Evolutionary conservation across 805 yeast genomes (phyloP).

Genomic region (Wickerhamomyces xylosicus): DNA sequence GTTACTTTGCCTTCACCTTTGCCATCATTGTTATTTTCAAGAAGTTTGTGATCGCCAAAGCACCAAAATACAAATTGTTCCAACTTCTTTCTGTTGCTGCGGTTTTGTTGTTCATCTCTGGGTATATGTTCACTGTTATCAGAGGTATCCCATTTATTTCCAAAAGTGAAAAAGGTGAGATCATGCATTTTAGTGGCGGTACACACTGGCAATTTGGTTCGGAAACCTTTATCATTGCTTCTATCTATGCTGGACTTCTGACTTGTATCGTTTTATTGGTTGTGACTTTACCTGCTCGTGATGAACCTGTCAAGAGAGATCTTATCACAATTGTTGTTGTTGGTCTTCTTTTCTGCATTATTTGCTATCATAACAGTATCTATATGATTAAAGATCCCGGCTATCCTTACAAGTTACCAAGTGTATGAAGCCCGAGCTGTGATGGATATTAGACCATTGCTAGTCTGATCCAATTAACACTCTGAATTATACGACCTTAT

Average conservation of each 20-base stretch:
- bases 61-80: constrained; percentile 18
- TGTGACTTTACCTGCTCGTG: constrained; percentile 22
- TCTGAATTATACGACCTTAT: constrained; percentile 8
- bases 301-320: constrained; percentile 6
- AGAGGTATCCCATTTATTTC: constrained; percentile 56
- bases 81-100: constrained; percentile 26
- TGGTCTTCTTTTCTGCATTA: constrained; percentile 11
- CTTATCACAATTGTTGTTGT: constrained; percentile 5
- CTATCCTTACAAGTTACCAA: constrained; percentile 11
- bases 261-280: constrained; percentile 30
- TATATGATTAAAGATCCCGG: constrained; percentile 12
- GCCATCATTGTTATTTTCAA: constrained; percentile 34
- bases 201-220: constrained; percentile 59
- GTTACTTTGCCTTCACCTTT: constrained; percentile 37
- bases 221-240: constrained; percentile 46
- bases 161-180: constrained; percentile 34
- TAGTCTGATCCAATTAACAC: too few relatives aligned
- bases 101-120: constrained; percentile 41
- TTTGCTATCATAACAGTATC: constrained; percentile 12
- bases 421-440: too few relatives aligned
- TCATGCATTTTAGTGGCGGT: constrained; percentile 56
- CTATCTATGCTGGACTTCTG: constrained; percentile 38
- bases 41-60: constrained; percentile 29
- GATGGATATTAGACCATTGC: too few relatives aligned
- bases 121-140: constrained; percentile 54